A percentile compares a stretch with the other conserved stretches of the same genome.
Conservation (phyloP, 371 early-diverging fungal species). For the Saksenaea vasiformis region DNA sequence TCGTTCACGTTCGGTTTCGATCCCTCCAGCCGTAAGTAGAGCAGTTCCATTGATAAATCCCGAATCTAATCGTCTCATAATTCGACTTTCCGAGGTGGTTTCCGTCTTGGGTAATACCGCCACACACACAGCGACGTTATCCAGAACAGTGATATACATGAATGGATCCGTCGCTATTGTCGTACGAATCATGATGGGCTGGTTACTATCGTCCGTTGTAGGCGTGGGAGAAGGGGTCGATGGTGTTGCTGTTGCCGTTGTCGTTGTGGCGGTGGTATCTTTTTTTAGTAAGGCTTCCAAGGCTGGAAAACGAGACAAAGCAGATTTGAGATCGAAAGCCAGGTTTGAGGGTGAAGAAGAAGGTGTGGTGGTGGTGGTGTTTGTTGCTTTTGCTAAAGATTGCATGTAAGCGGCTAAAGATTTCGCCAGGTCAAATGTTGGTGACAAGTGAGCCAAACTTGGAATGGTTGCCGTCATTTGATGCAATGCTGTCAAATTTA, state of each 20-base stretch:
- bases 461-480: slow-evolving; percentile 15
- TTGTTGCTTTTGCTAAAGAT: background rate
- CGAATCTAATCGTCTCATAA: slow-evolving; percentile 68
- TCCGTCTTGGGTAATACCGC: slow-evolving; percentile 46
- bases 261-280: slow-evolving; percentile 11
- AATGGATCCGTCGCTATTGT: slow-evolving; percentile 35
- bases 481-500: slow-evolving; percentile 13
- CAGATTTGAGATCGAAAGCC: slow-evolving; percentile 11
- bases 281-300: slow-evolving; percentile 19
- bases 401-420: slow-evolving; percentile 6
- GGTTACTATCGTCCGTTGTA: background rate
- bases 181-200: slow-evolving; percentile 10
- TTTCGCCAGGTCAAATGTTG: slow-evolving; percentile 10
- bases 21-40: slow-evolving; percentile 77
- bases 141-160: slow-evolving; percentile 64
- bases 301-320: slow-evolving; percentile 7
- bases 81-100: slow-evolving; percentile 41
- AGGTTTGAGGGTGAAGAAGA: background rate
- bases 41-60: slow-evolving; percentile 78
- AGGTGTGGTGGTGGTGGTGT: background rate
- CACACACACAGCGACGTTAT: slow-evolving; percentile 64
- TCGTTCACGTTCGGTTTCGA: slow-evolving; percentile 73
- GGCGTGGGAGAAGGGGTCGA: background rate
- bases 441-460: slow-evolving; percentile 11
- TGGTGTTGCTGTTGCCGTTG: background rate